Conservation (phyloP, 495 filamentous ascomycete genomes). For the Trichoderma erinaceum region DNA sequence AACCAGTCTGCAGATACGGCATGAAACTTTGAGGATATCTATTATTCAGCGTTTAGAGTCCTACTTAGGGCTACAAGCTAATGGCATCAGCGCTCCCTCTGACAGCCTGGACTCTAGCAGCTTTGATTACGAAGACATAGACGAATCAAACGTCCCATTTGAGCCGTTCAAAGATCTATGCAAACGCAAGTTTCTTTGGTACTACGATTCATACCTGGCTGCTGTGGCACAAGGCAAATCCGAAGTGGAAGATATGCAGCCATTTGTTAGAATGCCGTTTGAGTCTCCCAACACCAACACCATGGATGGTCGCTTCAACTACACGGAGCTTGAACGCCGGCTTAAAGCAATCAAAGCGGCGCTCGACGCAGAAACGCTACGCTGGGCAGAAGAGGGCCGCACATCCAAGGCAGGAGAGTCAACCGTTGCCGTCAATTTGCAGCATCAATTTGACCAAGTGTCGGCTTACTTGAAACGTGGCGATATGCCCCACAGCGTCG, state of each 20-base stretch:
- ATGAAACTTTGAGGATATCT: conserved; percentile 82
- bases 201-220: conserved; percentile 77
- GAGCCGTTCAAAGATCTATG: conserved; percentile 84
- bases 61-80: conserved; percentile 58
- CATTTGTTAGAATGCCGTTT: conserved; percentile 78
- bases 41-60: conserved; percentile 81
- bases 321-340: conserved; percentile 63
- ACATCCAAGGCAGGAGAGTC: conserved; percentile 57
- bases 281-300: conserved; percentile 64
- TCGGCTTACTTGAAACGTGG: conserved; percentile 63
- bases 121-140: conserved; percentile 45
- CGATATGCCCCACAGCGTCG: conserved; percentile 64
- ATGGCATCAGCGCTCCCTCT: conserved; percentile 35
- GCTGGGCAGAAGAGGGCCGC: conserved; percentile 66
- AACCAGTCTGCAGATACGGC: conserved; percentile 60
- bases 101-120: conserved; percentile 36
- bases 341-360: conserved; percentile 57
- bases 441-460: conserved; percentile 79
- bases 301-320: conserved; percentile 87
- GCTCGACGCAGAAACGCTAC: conserved; percentile 63
- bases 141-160: conserved; percentile 49
- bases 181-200: conserved; percentile 94
- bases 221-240: conserved; percentile 58
- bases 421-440: conserved; percentile 72
- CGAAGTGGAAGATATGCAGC: conserved; percentile 51